phyloP scores from a whole-genome alignment of 169 alveolate species.

The Plasmodium malariae region DNA sequence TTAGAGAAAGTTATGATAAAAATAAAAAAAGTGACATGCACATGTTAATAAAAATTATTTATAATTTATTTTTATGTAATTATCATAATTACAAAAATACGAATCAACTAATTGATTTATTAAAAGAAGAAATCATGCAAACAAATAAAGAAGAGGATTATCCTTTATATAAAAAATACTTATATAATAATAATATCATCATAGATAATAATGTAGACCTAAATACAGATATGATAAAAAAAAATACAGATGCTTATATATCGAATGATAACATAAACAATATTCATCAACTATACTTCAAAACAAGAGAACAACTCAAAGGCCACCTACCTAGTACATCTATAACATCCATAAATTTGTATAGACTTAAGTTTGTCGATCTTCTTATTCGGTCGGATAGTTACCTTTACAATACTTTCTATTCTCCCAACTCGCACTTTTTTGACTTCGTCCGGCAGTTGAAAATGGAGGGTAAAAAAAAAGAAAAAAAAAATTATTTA shows the following conservation, averaged over 20 bases:
- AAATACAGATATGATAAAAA: not conserved
- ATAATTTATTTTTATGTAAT: conserved; percentile 56
- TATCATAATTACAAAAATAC: conserved; percentile 46
- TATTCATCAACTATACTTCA: conserved; percentile 40
- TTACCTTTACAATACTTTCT: conserved; percentile 45
- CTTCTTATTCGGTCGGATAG: conserved; percentile 47
- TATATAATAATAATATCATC: conserved; percentile 41
- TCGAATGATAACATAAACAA: conserved; percentile 55
- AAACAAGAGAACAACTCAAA: conserved; percentile 1
- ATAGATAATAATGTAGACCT: conserved; percentile 24
- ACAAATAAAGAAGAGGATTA: conserved; percentile 7
- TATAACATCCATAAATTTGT: conserved; percentile 36
- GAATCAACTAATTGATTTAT: conserved; percentile 41
- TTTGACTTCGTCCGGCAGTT: conserved; percentile 41
- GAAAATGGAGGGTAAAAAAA: conserved; percentile 33
- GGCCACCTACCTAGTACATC: not conserved
- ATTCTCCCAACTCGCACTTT: conserved; percentile 30
- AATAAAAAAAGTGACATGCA: conserved; percentile 18
- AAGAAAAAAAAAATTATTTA: too few relatives aligned
- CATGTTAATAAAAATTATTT: conserved; percentile 45
- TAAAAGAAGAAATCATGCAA: conserved; percentile 31
- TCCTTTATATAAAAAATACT: conserved; percentile 51
- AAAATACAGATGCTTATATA: conserved; percentile 10
- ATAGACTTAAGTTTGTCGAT: conserved; percentile 50
- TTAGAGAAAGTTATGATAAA: conserved; percentile 12